Conservation (phyloP, 2,329 filamentous ascomycete species). For the Juglanconis sp. region DNA sequence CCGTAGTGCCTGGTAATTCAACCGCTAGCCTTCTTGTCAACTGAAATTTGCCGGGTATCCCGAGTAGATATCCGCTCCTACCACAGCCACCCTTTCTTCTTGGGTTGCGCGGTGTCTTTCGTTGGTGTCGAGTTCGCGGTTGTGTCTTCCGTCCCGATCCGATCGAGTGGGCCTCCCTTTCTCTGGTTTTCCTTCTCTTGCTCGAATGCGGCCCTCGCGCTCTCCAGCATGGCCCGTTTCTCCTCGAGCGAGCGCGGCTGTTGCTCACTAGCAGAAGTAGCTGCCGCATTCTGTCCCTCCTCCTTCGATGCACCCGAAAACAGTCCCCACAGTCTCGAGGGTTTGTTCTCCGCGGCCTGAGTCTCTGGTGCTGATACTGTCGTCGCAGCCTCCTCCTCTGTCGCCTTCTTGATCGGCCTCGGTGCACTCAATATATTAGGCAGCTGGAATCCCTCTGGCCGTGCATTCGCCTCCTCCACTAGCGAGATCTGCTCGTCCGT, state of each 20-base stretch:
- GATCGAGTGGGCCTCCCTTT: conserved; percentile 48
- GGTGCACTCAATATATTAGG: conserved; percentile 50
- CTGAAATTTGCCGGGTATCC: not conserved
- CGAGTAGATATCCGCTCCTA: conserved; percentile 12
- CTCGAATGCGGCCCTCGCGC: conserved; percentile 44
- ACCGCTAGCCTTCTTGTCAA: not conserved
- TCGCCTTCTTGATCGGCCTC: conserved; percentile 14
- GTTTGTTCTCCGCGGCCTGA: conserved; percentile 22
- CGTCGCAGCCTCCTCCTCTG: conserved; percentile 19
- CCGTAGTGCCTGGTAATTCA: no score
- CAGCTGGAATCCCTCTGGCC: conserved; percentile 44
- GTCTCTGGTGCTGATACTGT: conserved; percentile 26
- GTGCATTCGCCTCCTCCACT: conserved; percentile 54
- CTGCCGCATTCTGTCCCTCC: not conserved
- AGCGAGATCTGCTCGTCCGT: conserved; percentile 53
- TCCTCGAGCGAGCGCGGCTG: conserved; percentile 31
- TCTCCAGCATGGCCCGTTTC: conserved; percentile 30
- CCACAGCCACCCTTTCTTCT: conserved; percentile 50
- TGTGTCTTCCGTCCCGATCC: conserved; percentile 39
- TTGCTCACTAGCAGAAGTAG: conserved; percentile 27
- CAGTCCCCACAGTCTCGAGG: conserved; percentile 24
- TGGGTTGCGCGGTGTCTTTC: conserved; percentile 22
- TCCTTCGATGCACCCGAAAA: conserved; percentile 22
- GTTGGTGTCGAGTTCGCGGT: conserved; percentile 21
- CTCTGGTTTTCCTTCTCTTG: conserved; percentile 50